Percentiles rank a stretch among this genome's conserved stretches.
Evolutionary conservation across 2,329 filamentous ascomycete species (phyloP).

Genomic region (Lachnum nothofagi): DNA sequence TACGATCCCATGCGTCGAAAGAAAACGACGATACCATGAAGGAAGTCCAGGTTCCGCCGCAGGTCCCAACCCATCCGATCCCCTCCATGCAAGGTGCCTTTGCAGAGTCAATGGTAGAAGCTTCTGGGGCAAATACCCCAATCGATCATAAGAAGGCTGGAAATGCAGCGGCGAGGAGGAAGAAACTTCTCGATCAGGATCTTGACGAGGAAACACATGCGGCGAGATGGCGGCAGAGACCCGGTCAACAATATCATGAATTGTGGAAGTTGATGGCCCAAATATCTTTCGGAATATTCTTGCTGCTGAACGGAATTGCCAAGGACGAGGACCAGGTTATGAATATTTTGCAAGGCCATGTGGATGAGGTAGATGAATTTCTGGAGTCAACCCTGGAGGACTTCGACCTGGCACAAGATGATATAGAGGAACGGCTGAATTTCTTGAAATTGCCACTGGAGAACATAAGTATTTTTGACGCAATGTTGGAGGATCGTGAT

Average conservation of each 20-base stretch:
- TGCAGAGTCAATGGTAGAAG: slow-evolving; percentile 73
- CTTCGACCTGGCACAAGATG: slow-evolving; percentile 69
- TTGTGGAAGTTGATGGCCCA: slow-evolving; percentile 86
- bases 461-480: slow-evolving; percentile 76
- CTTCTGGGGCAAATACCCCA: slow-evolving; percentile 45
- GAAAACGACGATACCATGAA: slow-evolving; percentile 23
- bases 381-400: slow-evolving; percentile 82
- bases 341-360: slow-evolving; percentile 81
- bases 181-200: slow-evolving; percentile 61
- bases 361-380: slow-evolving; percentile 90
- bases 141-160: slow-evolving; percentile 48
- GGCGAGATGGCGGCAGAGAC: slow-evolving; percentile 69
- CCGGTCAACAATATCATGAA: slow-evolving; percentile 76
- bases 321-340: slow-evolving; percentile 87
- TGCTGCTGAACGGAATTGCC: slow-evolving; percentile 77
- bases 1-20: slow-evolving; percentile 11
- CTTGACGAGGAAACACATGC: slow-evolving; percentile 67
- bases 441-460: slow-evolving; percentile 78
- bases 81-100: slow-evolving; percentile 74
- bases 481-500: slow-evolving; percentile 76
- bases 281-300: slow-evolving; percentile 87
- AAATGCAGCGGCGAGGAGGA: slow-evolving; percentile 58
- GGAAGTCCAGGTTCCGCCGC: slow-evolving; percentile 13
- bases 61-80: slow-evolving; percentile 62
- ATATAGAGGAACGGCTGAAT: slow-evolving; percentile 74